These are phyloP conservation scores for Entoloma clypeatum DNA, from an alignment of 1,284 basidiomycete species.

Conservation along the genomic window DNA sequence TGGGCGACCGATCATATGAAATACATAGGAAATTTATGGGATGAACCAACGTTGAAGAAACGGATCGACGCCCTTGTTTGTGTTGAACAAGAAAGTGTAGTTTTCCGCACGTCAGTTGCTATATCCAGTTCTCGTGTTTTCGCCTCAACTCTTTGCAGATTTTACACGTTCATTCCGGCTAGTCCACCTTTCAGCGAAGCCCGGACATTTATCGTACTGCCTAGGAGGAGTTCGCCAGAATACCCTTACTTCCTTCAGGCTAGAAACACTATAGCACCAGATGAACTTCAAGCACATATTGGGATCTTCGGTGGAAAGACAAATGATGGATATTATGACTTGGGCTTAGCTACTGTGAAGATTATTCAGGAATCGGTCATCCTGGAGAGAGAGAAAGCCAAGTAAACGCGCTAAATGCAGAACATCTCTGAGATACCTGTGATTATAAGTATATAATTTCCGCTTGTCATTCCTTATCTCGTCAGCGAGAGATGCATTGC, in stretches of 20 bases:
- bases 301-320: slow-evolving; percentile 81
- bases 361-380: slow-evolving; percentile 55
- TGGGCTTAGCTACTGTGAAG: slow-evolving; percentile 68
- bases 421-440: not conserved
- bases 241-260: slow-evolving; percentile 58
- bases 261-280: slow-evolving; percentile 62
- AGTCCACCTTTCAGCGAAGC: slow-evolving; percentile 47
- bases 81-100: slow-evolving; percentile 59
- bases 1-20: slow-evolving; percentile 90
- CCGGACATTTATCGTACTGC: slow-evolving; percentile 78
- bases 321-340: slow-evolving; percentile 89
- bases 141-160: slow-evolving; percentile 42
- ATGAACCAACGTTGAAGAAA: slow-evolving; percentile 58
- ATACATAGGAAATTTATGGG: slow-evolving; percentile 88
- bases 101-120: slow-evolving; percentile 65
- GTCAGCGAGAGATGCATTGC: slow-evolving; percentile 76
- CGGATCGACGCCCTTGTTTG: slow-evolving; percentile 64
- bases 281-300: slow-evolving; percentile 86
- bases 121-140: slow-evolving; percentile 1
- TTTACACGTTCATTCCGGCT: slow-evolving; percentile 68
- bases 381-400: slow-evolving; percentile 17
- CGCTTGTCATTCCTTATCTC: slow-evolving; percentile 8
- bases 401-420: not conserved
- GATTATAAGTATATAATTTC: slow-evolving; percentile 3
- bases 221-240: slow-evolving; percentile 48